phyloP scores from a whole-genome alignment of 305 asterid species.

The Fraxinus latifolia region DNA sequence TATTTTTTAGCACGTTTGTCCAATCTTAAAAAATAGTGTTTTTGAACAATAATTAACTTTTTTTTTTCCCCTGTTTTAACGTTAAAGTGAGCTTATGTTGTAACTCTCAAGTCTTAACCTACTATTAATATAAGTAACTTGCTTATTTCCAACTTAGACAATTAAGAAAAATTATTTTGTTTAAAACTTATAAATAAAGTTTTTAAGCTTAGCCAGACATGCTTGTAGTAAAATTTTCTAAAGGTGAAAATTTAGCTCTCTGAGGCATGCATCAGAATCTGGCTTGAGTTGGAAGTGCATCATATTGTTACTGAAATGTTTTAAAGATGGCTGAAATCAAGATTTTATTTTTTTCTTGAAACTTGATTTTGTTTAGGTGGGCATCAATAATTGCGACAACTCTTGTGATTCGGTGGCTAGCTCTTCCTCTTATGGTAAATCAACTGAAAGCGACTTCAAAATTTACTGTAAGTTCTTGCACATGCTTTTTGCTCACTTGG shows the following conservation, averaged over 20 bases:
- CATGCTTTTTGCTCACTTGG: not conserved
- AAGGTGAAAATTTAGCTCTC: not conserved
- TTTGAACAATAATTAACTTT: not conserved
- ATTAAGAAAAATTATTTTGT: not conserved
- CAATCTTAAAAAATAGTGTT: not conserved
- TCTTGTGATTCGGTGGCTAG: slow-evolving; percentile 54
- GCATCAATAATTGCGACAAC: slow-evolving; percentile 62
- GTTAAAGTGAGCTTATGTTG: not conserved
- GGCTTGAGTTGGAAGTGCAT: not conserved
- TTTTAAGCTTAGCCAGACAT: not conserved
- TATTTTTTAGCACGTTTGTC: not conserved
- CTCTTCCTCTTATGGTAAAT: slow-evolving; percentile 65
- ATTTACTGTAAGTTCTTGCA: slow-evolving; percentile 57
- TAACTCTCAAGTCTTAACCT: not conserved
- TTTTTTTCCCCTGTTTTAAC: not conserved
- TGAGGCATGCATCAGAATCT: slow-evolving; percentile 4
- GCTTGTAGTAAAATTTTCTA: not conserved
- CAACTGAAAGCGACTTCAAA: slow-evolving; percentile 71
- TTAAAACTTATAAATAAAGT: not conserved
- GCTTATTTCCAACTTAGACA: not conserved
- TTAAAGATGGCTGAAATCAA: slow-evolving; percentile 2
- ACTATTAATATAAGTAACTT: not conserved
- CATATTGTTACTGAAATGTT: slow-evolving; percentile 9
- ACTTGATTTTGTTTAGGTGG: slow-evolving; percentile 65
- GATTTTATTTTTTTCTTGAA: not conserved